These are phyloP conservation scores for Trichosporon sp. DNA, from an alignment of 1,284 basidiomycete species.

Conservation along the genomic window DNA sequence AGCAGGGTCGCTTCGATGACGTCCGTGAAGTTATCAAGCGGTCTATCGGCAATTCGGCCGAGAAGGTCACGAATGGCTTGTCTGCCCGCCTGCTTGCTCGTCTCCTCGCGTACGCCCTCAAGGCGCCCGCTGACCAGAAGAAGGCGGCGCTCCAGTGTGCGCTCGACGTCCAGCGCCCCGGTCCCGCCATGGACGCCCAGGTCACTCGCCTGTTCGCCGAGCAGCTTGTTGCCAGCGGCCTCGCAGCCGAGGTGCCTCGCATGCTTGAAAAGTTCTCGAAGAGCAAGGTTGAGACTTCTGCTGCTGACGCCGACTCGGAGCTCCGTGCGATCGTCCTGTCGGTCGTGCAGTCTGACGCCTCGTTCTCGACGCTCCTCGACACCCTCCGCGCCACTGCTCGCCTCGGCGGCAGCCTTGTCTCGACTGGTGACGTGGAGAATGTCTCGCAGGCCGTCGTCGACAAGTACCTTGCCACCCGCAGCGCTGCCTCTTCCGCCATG, in stretches of 20 bases:
- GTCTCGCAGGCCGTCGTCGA: conserved; percentile 20
- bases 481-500: not conserved
- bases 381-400: conserved; percentile 15
- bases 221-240: conserved; percentile 7
- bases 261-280: conserved; percentile 7
- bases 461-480: conserved; percentile 19
- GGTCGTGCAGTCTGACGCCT: conserved; percentile 6
- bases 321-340: not conserved
- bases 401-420: conserved; percentile 9
- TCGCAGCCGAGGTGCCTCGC: conserved; percentile 9
- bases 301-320: not conserved
- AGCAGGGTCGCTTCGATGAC: conserved; percentile 52
- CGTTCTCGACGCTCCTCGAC: conserved; percentile 14
- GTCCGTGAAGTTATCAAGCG: not conserved
- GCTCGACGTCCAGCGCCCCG: conserved; percentile 6
- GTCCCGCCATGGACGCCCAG: conserved; percentile 15
- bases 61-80: not conserved
- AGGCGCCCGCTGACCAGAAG: conserved; percentile 34
- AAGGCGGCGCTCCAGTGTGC: conserved; percentile 50
- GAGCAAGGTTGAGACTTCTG: not conserved
- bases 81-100: not conserved
- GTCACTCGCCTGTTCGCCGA: not conserved
- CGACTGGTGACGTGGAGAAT: not conserved
- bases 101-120: conserved; percentile 52
- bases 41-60: not conserved